phyloP scores from a whole-genome alignment of 768 basidiomycete genomes.

The Hygrophoropsis aurantiaca region DNA sequence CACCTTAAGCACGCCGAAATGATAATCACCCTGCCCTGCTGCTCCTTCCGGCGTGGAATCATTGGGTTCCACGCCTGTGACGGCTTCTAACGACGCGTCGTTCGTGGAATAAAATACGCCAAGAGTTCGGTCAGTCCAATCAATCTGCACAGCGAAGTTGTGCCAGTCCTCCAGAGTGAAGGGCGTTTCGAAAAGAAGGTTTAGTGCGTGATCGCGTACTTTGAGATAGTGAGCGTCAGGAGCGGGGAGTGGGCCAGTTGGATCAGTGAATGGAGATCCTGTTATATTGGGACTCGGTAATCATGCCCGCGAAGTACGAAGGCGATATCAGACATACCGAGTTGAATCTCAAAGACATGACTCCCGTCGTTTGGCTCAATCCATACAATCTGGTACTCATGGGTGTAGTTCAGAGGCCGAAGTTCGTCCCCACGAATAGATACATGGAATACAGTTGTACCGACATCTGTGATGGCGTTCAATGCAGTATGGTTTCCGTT shows the following conservation, averaged over 20 bases:
- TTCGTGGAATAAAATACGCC: conserved; percentile 52
- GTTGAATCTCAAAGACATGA: conserved; percentile 59
- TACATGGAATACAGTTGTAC: conserved; percentile 49
- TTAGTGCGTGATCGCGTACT: conserved; percentile 53
- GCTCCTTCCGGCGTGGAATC: conserved; percentile 37
- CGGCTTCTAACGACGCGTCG: conserved; percentile 36
- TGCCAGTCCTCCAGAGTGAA: conserved; percentile 51
- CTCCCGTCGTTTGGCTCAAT: conserved; percentile 61
- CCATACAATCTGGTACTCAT: conserved; percentile 65
- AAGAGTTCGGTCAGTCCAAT: conserved; percentile 53
- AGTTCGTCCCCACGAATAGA: conserved; percentile 41
- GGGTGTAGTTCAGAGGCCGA: conserved; percentile 49
- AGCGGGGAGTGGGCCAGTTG: conserved; percentile 43
- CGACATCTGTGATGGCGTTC: conserved; percentile 40
- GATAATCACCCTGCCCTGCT: conserved; percentile 58
- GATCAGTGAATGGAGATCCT: conserved; percentile 60
- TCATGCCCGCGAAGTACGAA: no score
- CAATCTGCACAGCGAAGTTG: conserved; percentile 58
- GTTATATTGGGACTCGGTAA: no score
- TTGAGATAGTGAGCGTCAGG: conserved; percentile 49
- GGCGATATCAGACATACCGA: conserved; percentile 37
- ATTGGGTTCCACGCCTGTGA: conserved; percentile 44
- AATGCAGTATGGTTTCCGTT: conserved; percentile 38
- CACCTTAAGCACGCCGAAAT: conserved; percentile 62
- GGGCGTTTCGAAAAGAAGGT: conserved; percentile 48